Percentiles rank a stretch among this genome's conserved stretches.
Conservation (phyloP, 2,329 filamentous ascomycete species). For the Sclerotinia nivalis region DNA sequence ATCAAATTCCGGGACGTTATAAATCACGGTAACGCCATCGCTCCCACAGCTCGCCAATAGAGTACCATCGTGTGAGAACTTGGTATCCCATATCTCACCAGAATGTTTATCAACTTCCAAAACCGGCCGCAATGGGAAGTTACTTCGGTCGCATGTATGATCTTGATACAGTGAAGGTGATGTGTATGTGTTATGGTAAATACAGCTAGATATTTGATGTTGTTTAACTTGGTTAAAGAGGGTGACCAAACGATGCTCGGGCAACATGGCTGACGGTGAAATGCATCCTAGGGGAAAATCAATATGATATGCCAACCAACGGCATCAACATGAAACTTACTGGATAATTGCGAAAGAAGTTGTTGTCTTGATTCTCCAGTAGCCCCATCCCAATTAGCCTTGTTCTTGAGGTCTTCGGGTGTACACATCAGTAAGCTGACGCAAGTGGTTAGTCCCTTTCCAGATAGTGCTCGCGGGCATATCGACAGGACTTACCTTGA, state of each 20-base stretch:
- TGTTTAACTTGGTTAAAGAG: constrained; percentile 83
- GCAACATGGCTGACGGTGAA: constrained; percentile 95
- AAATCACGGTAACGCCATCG: constrained; percentile 75
- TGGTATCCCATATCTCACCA: constrained; percentile 88
- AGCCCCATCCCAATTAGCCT: constrained; percentile 84
- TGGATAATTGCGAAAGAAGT: constrained; percentile 79
- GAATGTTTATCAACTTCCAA: constrained; percentile 70
- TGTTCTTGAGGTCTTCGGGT: constrained; percentile 70
- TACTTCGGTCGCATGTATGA: constrained; percentile 75
- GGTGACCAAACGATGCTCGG: constrained; percentile 80
- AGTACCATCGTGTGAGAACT: constrained; percentile 85
- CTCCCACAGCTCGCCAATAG: constrained; percentile 80
- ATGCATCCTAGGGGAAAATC: constrained; percentile 66
- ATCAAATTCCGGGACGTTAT: constrained; percentile 71
- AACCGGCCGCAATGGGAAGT: constrained; percentile 74
- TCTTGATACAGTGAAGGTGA: constrained; percentile 87
- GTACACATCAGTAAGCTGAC: constrained; percentile 84
- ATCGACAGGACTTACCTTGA: constrained; percentile 57
- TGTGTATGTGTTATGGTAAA: constrained; percentile 80
- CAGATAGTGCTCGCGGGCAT: constrained; percentile 5
- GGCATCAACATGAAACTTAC: constrained; percentile 52
- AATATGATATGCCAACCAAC: constrained; percentile 24
- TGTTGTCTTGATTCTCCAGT: constrained; percentile 70
- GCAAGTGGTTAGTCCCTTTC: constrained; percentile 20
- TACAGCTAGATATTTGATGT: constrained; percentile 77